These are phyloP conservation scores for Serendipita sp. DNA, from an alignment of 1,284 basidiomycete genomes.

Conservation along the genomic window DNA sequence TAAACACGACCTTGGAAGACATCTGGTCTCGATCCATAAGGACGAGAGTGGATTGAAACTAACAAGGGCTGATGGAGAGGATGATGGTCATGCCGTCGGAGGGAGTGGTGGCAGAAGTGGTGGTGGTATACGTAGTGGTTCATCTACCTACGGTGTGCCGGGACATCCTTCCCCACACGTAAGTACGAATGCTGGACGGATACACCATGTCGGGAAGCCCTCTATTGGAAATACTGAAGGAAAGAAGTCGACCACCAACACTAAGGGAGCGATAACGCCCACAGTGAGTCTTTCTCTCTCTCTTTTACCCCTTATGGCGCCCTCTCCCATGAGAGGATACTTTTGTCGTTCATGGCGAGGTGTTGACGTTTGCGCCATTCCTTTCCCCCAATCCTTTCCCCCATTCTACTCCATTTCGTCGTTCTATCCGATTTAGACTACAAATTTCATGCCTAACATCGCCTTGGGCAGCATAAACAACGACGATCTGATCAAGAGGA, in stretches of 20 bases:
- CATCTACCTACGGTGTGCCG: background rate
- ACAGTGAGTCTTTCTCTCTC: background rate
- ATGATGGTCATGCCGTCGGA: background rate
- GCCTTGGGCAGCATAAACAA: background rate
- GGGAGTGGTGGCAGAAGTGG: background rate
- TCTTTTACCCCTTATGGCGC: background rate
- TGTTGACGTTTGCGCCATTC: too few species aligned
- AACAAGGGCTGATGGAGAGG: constrained; percentile 22
- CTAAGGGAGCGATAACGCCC: background rate
- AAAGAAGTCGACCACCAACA: background rate
- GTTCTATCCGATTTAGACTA: background rate
- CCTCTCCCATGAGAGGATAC: too few species aligned
- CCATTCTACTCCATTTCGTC: too few species aligned
- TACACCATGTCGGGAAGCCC: background rate
- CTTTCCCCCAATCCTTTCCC: too few species aligned
- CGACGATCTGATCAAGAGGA: background rate
- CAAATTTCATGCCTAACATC: background rate
- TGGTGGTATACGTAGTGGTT: background rate
- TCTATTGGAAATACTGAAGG: background rate
- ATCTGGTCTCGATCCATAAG: constrained; percentile 73
- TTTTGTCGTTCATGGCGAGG: too few species aligned
- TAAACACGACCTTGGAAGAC: constrained; percentile 78
- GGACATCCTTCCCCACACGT: background rate
- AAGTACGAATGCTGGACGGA: background rate
- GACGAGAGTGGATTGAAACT: constrained; percentile 30